Conservation (phyloP, 352 stramenopile species). For the Phytophthora macrochlamydospora region DNA sequence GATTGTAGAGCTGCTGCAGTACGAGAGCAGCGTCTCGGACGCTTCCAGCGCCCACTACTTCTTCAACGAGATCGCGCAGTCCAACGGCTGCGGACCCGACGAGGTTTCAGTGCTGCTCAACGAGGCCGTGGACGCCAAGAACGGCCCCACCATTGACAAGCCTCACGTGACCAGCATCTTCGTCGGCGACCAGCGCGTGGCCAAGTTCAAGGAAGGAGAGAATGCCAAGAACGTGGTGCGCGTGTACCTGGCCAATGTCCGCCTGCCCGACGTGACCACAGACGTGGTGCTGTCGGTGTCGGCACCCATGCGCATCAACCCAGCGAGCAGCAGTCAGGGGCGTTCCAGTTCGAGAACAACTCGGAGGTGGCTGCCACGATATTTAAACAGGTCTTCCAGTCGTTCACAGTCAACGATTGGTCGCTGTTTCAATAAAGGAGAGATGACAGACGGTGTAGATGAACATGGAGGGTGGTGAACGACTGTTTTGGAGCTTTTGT, state of each 20-base stretch:
- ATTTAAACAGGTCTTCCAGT: slow-evolving; percentile 76
- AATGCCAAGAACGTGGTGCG: slow-evolving; percentile 86
- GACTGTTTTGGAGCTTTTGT: too few relatives aligned
- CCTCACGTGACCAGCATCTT: slow-evolving; percentile 51
- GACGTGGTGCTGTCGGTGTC: slow-evolving; percentile 86
- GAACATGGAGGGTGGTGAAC: neutral
- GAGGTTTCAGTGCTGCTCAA: slow-evolving; percentile 62
- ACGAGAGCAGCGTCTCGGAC: slow-evolving; percentile 56
- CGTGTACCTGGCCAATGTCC: slow-evolving; percentile 78
- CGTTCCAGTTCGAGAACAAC: slow-evolving; percentile 70
- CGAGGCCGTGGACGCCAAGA: slow-evolving; percentile 33
- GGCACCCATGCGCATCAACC: slow-evolving; percentile 75
- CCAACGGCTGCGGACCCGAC: slow-evolving; percentile 68
- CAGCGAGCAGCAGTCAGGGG: slow-evolving; percentile 68
- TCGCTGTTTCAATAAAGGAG: slow-evolving; percentile 46
- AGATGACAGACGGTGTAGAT: neutral
- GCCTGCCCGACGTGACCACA: slow-evolving; percentile 73
- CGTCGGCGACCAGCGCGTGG: slow-evolving; percentile 79
- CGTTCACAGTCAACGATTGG: slow-evolving; percentile 78
- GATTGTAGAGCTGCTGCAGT: slow-evolving; percentile 84
- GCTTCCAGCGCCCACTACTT: slow-evolving; percentile 68
- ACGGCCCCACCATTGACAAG: slow-evolving; percentile 40
- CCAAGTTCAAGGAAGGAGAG: slow-evolving; percentile 87
- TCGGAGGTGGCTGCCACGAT: slow-evolving; percentile 69
- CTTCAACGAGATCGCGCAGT: slow-evolving; percentile 85